These are phyloP conservation scores for Castanospermum australe DNA, from an alignment of 306 rosid species.

Conservation along the genomic window DNA sequence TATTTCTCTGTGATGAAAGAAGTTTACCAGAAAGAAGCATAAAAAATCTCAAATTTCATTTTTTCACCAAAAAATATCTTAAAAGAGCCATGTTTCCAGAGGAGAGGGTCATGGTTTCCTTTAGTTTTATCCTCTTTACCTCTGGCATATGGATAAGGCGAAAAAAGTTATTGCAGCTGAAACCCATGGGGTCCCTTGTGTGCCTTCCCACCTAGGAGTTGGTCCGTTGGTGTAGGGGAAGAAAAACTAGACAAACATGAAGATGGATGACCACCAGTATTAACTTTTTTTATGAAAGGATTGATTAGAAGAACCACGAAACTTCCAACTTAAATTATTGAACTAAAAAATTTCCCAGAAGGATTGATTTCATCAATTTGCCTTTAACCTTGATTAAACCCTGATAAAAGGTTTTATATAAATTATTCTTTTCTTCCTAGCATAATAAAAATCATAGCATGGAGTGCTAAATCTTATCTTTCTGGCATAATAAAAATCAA, in stretches of 20 bases:
- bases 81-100: background rate
- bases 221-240: background rate
- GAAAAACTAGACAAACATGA: conserved; percentile 15
- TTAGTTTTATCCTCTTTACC: background rate
- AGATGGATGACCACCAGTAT: background rate
- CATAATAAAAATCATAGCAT: background rate
- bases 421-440: background rate
- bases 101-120: background rate
- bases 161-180: background rate
- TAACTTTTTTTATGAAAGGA: background rate
- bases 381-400: conserved; percentile 8
- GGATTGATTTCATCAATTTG: background rate
- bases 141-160: background rate
- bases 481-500: conserved; percentile 4
- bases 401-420: background rate
- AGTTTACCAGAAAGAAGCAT: background rate
- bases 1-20: background rate
- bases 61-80: background rate
- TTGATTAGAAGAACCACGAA: background rate
- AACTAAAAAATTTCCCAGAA: background rate
- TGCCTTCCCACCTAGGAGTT: background rate
- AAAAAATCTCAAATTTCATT: background rate
- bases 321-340: conserved; percentile 16
- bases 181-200: background rate
- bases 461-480: background rate